phyloP scores from a whole-genome alignment of 495 filamentous ascomycete genomes.

The Podospora pseudopauciseta region DNA sequence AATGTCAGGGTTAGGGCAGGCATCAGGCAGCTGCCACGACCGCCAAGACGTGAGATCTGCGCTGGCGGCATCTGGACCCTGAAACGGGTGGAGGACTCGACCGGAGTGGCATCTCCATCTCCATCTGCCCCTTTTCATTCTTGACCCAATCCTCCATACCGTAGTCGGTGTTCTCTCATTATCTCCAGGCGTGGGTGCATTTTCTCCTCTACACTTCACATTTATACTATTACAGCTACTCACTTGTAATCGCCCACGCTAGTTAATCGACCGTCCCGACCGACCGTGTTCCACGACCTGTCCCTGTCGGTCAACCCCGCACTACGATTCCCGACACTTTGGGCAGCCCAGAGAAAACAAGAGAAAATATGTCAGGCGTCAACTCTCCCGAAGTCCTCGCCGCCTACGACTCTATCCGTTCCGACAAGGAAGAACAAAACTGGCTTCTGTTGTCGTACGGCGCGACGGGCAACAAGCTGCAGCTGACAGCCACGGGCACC shows the following conservation, averaged over 20 bases:
- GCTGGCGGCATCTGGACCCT: background rate
- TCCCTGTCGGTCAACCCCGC: background rate
- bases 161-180: background rate
- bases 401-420: conserved; percentile 51
- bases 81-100: background rate
- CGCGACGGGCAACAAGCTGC: conserved; percentile 44
- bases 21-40: background rate
- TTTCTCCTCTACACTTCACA: background rate
- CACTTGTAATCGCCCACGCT: background rate
- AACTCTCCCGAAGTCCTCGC: conserved; percentile 45
- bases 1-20: background rate
- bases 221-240: background rate
- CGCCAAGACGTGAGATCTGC: background rate
- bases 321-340: background rate
- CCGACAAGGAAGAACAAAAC: conserved; percentile 54
- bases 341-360: background rate
- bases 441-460: conserved; percentile 57
- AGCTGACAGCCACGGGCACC: conserved; percentile 44
- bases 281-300: background rate
- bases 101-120: background rate
- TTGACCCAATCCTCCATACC: background rate
- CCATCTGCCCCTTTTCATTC: background rate
- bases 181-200: background rate
- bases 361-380: conserved; percentile 39
- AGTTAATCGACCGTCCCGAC: background rate